A percentile compares a stretch with the other conserved stretches of the same genome.
Conservation (phyloP, 805 yeast species). For the Barnettozyma salicaria region DNA sequence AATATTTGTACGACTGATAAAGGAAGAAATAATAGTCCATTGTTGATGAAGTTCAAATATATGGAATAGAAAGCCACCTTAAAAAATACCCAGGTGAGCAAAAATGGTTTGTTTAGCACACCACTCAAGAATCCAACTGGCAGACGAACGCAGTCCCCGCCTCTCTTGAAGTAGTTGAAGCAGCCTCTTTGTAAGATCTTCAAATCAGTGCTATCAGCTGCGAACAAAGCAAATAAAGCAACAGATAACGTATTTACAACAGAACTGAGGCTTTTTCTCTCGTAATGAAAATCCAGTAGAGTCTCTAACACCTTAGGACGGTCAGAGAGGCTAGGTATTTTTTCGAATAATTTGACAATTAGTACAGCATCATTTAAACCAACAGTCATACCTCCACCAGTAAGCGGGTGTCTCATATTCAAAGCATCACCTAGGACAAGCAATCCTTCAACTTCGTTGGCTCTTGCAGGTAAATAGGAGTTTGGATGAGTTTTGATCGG, state of each 20-base stretch:
- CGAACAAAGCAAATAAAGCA: slow-evolving; percentile 84
- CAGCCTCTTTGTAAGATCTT: slow-evolving; percentile 79
- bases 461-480: slow-evolving; percentile 77
- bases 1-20: slow-evolving; percentile 65
- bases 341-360: slow-evolving; percentile 54
- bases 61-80: slow-evolving; percentile 85
- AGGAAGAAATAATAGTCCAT: slow-evolving; percentile 65
- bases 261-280: slow-evolving; percentile 71
- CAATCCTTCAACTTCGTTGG: slow-evolving; percentile 67
- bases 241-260: slow-evolving; percentile 87
- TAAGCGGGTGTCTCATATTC: slow-evolving; percentile 96
- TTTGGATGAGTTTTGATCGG: slow-evolving; percentile 87
- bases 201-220: slow-evolving; percentile 70
- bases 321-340: slow-evolving; percentile 50
- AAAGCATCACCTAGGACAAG: slow-evolving; percentile 87
- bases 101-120: slow-evolving; percentile 64
- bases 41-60: slow-evolving; percentile 54
- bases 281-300: slow-evolving; percentile 62
- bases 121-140: slow-evolving; percentile 87
- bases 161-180: slow-evolving; percentile 75
- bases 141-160: slow-evolving; percentile 71
- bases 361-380: slow-evolving; percentile 81
- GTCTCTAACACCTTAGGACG: slow-evolving; percentile 49
- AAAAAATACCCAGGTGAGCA: slow-evolving; percentile 80
- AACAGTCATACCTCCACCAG: slow-evolving; percentile 99